A percentile compares a stretch with the other conserved stretches of the same genome.
phyloP scores from a whole-genome alignment of 257 asterid genomes.

The Solanum dulcamara region DNA sequence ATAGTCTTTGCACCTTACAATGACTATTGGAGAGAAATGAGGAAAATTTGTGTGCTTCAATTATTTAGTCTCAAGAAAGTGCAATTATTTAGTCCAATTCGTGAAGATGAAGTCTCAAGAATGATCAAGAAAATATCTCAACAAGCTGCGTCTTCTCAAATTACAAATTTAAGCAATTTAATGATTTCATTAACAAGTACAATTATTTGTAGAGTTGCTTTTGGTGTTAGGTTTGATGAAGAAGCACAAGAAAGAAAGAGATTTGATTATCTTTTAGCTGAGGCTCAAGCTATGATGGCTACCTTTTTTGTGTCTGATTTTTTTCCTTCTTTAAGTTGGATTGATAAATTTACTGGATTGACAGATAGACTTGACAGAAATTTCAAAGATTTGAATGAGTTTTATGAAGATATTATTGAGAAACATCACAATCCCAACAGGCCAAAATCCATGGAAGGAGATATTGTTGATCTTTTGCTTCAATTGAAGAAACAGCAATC shows the following conservation, averaged over 20 bases:
- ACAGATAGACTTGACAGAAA: not conserved
- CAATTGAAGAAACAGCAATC: not conserved
- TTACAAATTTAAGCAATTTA: not conserved
- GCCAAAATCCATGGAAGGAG: not conserved
- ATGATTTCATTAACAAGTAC: not conserved
- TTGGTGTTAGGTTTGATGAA: not conserved
- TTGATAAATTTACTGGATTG: conserved; percentile 6
- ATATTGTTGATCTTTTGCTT: conserved; percentile 12
- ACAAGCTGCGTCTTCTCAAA: not conserved
- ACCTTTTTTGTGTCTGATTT: not conserved
- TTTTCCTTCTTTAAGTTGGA: conserved; percentile 6
- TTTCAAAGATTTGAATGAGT: not conserved
- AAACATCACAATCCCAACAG: not conserved
- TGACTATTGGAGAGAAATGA: not conserved
- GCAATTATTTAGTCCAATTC: not conserved
- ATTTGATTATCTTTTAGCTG: not conserved
- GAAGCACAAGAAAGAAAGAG: not conserved
- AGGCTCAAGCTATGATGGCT: not conserved
- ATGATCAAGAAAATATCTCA: not conserved
- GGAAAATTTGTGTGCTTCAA: not conserved
- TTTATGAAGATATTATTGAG: conserved; percentile 15
- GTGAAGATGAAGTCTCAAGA: not conserved
- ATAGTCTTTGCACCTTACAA: not conserved
- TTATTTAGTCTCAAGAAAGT: not conserved
- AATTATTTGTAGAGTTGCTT: not conserved